phyloP scores from a whole-genome alignment of 768 basidiomycete species.

The Piloderma croceum region DNA sequence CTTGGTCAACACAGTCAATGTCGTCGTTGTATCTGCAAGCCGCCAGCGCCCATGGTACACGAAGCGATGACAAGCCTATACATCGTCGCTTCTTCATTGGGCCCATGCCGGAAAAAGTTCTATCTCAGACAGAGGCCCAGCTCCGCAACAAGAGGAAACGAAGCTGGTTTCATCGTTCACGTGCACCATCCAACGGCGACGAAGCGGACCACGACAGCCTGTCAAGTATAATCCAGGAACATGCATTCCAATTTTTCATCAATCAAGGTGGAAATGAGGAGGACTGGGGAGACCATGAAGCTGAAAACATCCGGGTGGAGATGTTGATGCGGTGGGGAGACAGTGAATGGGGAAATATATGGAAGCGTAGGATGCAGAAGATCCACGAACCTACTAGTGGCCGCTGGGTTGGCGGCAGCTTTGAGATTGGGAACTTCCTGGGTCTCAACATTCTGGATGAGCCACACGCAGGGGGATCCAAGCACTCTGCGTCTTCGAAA shows the following conservation, averaged over 20 bases:
- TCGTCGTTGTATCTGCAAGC: neutral
- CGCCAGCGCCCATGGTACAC: neutral
- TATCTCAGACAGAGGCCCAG: constrained; percentile 36
- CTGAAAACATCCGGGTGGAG: constrained; percentile 46
- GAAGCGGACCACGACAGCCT: constrained; percentile 32
- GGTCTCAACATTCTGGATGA: constrained; percentile 57
- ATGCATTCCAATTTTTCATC: constrained; percentile 62
- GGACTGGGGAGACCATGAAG: constrained; percentile 59
- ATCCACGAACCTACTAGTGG: constrained; percentile 17
- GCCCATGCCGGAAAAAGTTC: constrained; percentile 63
- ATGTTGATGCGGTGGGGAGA: constrained; percentile 58
- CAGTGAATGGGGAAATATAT: constrained; percentile 57
- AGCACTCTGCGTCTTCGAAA: too few relatives aligned
- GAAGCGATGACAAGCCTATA: constrained; percentile 25
- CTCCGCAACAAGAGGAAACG: constrained; percentile 23
- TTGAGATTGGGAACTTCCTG: constrained; percentile 72
- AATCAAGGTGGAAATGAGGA: constrained; percentile 57
- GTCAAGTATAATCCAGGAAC: constrained; percentile 48
- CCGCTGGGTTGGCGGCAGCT: constrained; percentile 68
- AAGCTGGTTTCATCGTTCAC: constrained; percentile 14
- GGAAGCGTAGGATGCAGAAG: constrained; percentile 32
- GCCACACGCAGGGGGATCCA: constrained; percentile 11
- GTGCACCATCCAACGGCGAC: constrained; percentile 11
- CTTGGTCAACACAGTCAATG: neutral
- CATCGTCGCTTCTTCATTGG: constrained; percentile 66